These are phyloP conservation scores for Pseudocercospora fuligena DNA, from an alignment of 2,329 filamentous ascomycete genomes.

Conservation along the genomic window DNA sequence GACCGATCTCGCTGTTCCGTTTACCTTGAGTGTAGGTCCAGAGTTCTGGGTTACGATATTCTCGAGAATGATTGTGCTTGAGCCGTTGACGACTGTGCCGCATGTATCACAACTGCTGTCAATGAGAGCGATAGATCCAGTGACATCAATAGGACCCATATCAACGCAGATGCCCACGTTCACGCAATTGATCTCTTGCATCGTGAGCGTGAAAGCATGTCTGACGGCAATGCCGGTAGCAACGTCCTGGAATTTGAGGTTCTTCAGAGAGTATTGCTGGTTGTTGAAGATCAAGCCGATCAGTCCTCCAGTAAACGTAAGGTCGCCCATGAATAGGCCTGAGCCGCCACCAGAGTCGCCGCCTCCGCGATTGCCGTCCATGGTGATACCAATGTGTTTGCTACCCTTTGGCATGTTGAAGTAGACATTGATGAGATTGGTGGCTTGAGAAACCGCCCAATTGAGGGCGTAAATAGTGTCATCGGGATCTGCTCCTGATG, in stretches of 20 bases:
- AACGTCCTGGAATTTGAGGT: constrained; percentile 35
- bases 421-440: constrained; percentile 35
- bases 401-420: constrained; percentile 44
- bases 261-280: constrained; percentile 60
- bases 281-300: constrained; percentile 61
- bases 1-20: constrained; percentile 32
- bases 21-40: constrained; percentile 29
- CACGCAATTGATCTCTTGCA: constrained; percentile 34
- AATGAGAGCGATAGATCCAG: constrained; percentile 35
- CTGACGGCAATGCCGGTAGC: constrained; percentile 30
- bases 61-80: constrained; percentile 30
- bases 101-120: constrained; percentile 31
- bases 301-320: constrained; percentile 64
- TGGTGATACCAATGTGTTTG: constrained; percentile 45
- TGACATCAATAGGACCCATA: constrained; percentile 27
- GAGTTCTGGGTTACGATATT: constrained; percentile 31
- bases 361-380: constrained; percentile 36
- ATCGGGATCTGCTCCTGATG: constrained; percentile 26
- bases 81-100: constrained; percentile 27
- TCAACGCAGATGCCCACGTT: constrained; percentile 37
- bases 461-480: constrained; percentile 32
- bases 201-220: constrained; percentile 31
- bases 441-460: constrained; percentile 40
- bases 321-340: constrained; percentile 49
- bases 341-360: constrained; percentile 27